Percentiles rank a stretch among this genome's conserved stretches.
phyloP scores from a whole-genome alignment of 768 basidiomycete genomes.

The Crepidotus variabilis region DNA sequence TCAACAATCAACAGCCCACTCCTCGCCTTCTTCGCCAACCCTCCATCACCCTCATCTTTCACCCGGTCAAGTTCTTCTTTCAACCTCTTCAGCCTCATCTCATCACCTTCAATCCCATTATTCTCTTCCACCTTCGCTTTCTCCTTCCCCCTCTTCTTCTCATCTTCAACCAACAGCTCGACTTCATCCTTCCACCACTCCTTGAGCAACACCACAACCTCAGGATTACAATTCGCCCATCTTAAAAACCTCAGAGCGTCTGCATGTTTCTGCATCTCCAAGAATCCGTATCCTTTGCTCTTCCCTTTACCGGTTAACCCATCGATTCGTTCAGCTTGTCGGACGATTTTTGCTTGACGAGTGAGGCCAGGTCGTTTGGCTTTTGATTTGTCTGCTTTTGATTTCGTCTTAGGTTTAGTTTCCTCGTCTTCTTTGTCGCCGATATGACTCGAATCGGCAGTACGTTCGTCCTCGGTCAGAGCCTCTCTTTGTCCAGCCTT shows the following conservation, averaged over 20 bases:
- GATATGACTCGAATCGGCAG: conserved; percentile 29
- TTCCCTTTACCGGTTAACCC: conserved; percentile 81
- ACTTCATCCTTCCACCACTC: conserved; percentile 92
- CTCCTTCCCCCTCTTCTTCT: conserved; percentile 56
- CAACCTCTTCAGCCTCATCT: conserved; percentile 51
- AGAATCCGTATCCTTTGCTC: conserved; percentile 93
- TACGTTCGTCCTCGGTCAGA: conserved; percentile 71
- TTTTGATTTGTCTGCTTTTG: conserved; percentile 24
- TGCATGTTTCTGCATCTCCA: conserved; percentile 84
- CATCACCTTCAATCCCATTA: conserved; percentile 37
- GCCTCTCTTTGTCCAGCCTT: conserved; percentile 52
- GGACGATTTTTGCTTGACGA: conserved; percentile 89
- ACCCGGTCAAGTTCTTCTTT: conserved; percentile 44
- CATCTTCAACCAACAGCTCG: conserved; percentile 52
- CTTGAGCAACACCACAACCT: conserved; percentile 58
- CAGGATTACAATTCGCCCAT: conserved; percentile 91
- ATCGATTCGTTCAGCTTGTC: conserved; percentile 87
- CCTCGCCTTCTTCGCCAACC: conserved; percentile 33
- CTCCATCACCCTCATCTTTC: conserved; percentile 28
- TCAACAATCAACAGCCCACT: conserved; percentile 75
- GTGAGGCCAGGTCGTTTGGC: conserved; percentile 43
- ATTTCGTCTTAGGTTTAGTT: conserved; percentile 47
- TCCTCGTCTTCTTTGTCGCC: conserved; percentile 23
- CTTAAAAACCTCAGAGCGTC: conserved; percentile 89
- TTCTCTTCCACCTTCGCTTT: neutral